phyloP scores from a whole-genome alignment of 2,329 filamentous ascomycete genomes.

The Colletotrichum tamarilloi region DNA sequence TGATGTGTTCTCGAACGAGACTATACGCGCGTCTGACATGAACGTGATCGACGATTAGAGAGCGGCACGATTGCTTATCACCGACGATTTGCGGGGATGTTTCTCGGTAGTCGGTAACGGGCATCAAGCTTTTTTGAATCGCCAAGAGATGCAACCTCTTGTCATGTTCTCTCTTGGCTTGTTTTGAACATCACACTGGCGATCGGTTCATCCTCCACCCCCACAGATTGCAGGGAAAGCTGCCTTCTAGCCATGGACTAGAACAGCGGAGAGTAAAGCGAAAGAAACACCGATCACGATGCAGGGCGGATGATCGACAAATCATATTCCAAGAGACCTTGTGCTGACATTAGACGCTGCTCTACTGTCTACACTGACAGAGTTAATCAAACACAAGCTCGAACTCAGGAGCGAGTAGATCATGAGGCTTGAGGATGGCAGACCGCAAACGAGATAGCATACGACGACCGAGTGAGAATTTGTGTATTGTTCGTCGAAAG shows the following conservation, averaged over 20 bases:
- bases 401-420: not conserved
- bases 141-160: conserved; percentile 9
- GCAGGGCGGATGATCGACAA: not conserved
- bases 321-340: not conserved
- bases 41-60: not conserved
- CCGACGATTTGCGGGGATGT: not conserved
- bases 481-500: not conserved
- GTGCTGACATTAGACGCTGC: not conserved
- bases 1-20: not conserved
- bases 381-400: not conserved
- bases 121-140: conserved; percentile 9
- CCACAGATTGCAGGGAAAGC: not conserved
- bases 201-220: not conserved
- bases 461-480: not conserved
- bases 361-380: not conserved
- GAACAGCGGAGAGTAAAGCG: not conserved
- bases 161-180: not conserved
- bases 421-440: not conserved
- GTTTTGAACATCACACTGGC: not conserved
- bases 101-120: not conserved
- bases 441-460: not conserved
- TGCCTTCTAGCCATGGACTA: not conserved
- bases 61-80: not conserved
- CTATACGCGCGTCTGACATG: not conserved
- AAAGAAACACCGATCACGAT: not conserved